Evolutionary conservation across 306 rosid genomes (phyloP).

Genomic region (Herpetospermum pedunculosum): DNA sequence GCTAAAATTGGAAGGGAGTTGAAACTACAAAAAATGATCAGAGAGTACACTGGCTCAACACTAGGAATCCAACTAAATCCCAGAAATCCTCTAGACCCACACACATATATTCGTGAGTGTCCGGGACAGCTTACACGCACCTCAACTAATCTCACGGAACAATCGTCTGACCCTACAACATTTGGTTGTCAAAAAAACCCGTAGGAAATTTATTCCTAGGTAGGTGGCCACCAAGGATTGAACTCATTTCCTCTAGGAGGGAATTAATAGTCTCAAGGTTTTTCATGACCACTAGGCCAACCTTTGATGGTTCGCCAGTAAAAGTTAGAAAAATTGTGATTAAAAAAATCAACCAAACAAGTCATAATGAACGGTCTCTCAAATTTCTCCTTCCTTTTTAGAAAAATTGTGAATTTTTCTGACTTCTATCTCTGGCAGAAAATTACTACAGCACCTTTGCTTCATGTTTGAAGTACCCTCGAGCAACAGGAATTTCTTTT

Average conservation of each 20-base stretch:
- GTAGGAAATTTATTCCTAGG: no score
- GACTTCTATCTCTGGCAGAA: neutral
- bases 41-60: neutral
- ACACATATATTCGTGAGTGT: no score
- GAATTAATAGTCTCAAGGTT: no score
- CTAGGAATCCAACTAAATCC: neutral
- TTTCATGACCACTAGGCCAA: no score
- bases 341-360: neutral
- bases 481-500: neutral
- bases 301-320: no score
- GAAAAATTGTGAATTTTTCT: neutral
- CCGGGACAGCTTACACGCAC: no score
- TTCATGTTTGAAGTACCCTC: neutral
- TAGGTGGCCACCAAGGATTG: no score
- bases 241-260: no score
- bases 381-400: neutral
- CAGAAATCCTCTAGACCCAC: neutral
- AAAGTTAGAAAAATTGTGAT: neutral
- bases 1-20: neutral
- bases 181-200: no score
- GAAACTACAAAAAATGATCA: neutral
- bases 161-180: no score
- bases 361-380: neutral
- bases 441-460: neutral
- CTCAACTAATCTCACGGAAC: no score